A percentile compares a stretch with the other conserved stretches of the same genome.
Evolutionary conservation across 2,329 filamentous ascomycete genomes (phyloP).

Genomic region (Fusarium liriodendri): DNA sequence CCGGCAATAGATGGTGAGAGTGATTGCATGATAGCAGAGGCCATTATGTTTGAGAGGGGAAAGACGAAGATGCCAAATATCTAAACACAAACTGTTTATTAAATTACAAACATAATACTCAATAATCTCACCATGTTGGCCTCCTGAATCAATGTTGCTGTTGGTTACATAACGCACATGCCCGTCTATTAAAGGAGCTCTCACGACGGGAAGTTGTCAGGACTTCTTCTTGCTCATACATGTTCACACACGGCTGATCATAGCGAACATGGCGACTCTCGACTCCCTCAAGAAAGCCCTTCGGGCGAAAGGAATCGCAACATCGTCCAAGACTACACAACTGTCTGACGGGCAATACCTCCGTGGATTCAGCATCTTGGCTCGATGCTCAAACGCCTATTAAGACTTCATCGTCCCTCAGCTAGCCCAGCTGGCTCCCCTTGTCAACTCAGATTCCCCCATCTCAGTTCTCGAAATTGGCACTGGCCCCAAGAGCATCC

Average conservation of each 20-base stretch:
- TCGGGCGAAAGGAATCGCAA: slow-evolving; percentile 36
- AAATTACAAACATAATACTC: not conserved
- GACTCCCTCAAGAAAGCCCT: slow-evolving; percentile 43
- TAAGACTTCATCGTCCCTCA: slow-evolving; percentile 64
- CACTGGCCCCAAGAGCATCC: slow-evolving; percentile 66
- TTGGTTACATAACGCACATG: not conserved
- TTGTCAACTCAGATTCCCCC: slow-evolving; percentile 50
- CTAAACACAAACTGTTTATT: not conserved
- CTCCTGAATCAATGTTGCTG: not conserved
- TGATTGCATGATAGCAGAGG: not conserved
- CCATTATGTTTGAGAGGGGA: not conserved
- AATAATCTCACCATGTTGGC: not conserved
- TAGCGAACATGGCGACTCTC: slow-evolving; percentile 48
- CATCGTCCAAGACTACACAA: slow-evolving; percentile 19
- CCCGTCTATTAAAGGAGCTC: not conserved
- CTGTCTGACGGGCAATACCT: slow-evolving; percentile 62
- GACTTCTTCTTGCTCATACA: not conserved
- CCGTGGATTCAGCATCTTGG: slow-evolving; percentile 59
- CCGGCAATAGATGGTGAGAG: not conserved
- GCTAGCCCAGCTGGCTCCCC: slow-evolving; percentile 53
- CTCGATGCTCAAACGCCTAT: slow-evolving; percentile 54
- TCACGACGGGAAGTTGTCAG: not conserved
- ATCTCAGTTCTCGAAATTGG: slow-evolving; percentile 70
- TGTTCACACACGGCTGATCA: not conserved
- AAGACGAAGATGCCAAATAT: not conserved